Base-by-base conservation (phyloP, 164 flowering plant genomes). In the Cinnamomum chago region DNA sequence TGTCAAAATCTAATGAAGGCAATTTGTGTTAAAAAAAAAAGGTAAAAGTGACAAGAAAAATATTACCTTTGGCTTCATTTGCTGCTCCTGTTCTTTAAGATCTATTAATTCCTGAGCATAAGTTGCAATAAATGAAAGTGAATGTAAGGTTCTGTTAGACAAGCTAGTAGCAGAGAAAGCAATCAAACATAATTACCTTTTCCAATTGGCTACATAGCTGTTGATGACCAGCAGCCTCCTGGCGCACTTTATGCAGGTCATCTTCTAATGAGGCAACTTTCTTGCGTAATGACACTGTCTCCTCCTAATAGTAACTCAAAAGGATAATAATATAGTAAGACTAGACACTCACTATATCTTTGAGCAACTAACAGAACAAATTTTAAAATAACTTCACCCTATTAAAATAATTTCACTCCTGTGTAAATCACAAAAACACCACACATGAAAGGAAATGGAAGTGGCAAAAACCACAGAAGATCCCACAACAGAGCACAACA, bases 21-120 rank as follows among this genome's bases (percentile, higher is more conserved):
- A 67, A 18, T 67, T 17, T 33, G 4, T 33, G 23, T 22, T n/a
- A 2, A 24, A 24, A 20, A 50, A 62, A 47, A 24, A 24, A 18
- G 47, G 69, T 18, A 70, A 58, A 73, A 40, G 47, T 35, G 13
- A 77, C 20, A 67, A 10, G 27, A 69, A 50, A 15, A 47, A 55
- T 17, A 65, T 65, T 74, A 96, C 99, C 98, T 94, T 96, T 68
- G 98, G 97, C 83, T 92, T 94, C 88, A 89, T 81, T 76, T 84
- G 93, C 62, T 88, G 97, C 75, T 96, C 99, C 72, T 80, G 71
- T 68, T 91, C 95, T 86, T 89, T 91, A 27, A 88, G 23, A n/a
- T 91, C 97, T 83, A 83, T 92, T 72, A 94, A 69, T 80, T 96
- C 99, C 99, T 96, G 88, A 68, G 33, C 7, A 73, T 25, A 51